Evolutionary conservation across 192 early-diverging fungal species (phyloP).

Genomic region (Funneliformis mosseae): DNA sequence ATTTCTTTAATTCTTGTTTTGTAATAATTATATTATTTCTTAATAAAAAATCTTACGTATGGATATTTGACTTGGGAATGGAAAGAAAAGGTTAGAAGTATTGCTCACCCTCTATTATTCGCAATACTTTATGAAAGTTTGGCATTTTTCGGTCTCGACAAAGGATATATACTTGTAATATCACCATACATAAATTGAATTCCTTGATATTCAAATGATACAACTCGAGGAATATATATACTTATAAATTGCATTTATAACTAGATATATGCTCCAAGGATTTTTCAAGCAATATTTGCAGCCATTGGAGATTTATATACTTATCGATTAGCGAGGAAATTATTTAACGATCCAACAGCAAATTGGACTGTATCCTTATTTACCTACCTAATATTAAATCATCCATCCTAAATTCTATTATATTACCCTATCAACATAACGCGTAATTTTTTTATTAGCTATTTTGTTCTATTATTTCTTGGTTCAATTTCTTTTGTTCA

Average conservation of each 20-base stretch:
- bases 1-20: slow-evolving; percentile 26
- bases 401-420: too few relatives aligned
- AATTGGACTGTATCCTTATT: slow-evolving; percentile 61
- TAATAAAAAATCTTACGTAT: slow-evolving; percentile 45
- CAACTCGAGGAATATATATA: too few relatives aligned
- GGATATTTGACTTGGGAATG: slow-evolving; percentile 97
- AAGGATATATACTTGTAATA: slow-evolving; percentile 71
- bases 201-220: too few relatives aligned
- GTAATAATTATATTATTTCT: slow-evolving; percentile 27
- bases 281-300: slow-evolving; percentile 76
- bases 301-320: slow-evolving; percentile 74
- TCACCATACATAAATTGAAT: not conserved
- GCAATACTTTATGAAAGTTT: slow-evolving; percentile 73
- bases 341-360: slow-evolving; percentile 61
- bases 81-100: slow-evolving; percentile 72
- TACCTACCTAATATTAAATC: too few relatives aligned
- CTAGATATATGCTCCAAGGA: slow-evolving; percentile 72
- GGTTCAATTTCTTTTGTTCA: slow-evolving; percentile 61
- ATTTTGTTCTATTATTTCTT: slow-evolving; percentile 55
- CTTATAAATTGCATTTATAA: not conserved
- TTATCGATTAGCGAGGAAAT: slow-evolving; percentile 65
- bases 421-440: too few relatives aligned
- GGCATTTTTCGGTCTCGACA: slow-evolving; percentile 60
- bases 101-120: slow-evolving; percentile 84
- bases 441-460: slow-evolving; percentile 40